These are phyloP conservation scores for Ogataea glucozyma DNA, from an alignment of 805 yeast species.

Conservation along the genomic window DNA sequence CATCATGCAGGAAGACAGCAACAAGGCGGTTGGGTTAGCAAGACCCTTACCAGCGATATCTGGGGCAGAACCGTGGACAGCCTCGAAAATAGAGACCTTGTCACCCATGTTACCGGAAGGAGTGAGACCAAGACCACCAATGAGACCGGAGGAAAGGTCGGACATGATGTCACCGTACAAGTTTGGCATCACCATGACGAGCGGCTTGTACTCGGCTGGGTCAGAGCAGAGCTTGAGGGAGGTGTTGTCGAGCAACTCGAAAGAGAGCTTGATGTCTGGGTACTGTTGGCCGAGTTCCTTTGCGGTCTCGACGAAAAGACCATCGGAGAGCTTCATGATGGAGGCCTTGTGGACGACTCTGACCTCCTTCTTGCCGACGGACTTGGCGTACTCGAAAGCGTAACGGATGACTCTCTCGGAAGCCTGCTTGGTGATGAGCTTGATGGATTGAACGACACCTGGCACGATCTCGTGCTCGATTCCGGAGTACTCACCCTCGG, in stretches of 20 bases:
- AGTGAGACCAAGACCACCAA: slow-evolving; percentile 98
- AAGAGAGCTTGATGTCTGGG: slow-evolving; percentile 83
- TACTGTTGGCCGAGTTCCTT: slow-evolving; percentile 86
- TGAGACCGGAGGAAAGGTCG: slow-evolving; percentile 94
- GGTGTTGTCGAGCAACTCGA: slow-evolving; percentile 93
- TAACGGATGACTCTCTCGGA: slow-evolving; percentile 95
- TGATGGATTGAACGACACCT: slow-evolving; percentile 97
- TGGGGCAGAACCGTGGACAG: slow-evolving; percentile 99
- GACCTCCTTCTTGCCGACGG: slow-evolving; percentile 84
- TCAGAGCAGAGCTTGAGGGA: slow-evolving; percentile 86
- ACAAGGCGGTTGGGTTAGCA: slow-evolving; percentile 98
- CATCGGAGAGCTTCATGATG: slow-evolving; percentile 97
- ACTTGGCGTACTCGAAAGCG: slow-evolving; percentile 94
- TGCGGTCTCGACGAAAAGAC: slow-evolving; percentile 91
- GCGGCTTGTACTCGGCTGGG: slow-evolving; percentile 82
- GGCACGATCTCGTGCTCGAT: slow-evolving; percentile 97
- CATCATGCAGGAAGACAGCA: slow-evolving; percentile 97
- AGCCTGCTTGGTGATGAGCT: slow-evolving; percentile 94
- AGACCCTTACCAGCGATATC: slow-evolving; percentile 98
- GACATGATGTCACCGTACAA: slow-evolving; percentile 99
- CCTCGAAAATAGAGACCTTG: slow-evolving; percentile 96
- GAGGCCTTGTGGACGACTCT: slow-evolving; percentile 97
- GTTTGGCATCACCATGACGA: slow-evolving; percentile 97
- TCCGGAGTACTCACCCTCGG: slow-evolving; percentile 99
- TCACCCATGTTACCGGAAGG: slow-evolving; percentile 99